A percentile compares a stretch with the other conserved stretches of the same genome.
Evolutionary conservation across 768 basidiomycete species (phyloP).

Genomic region (Pisolithus orientalis): DNA sequence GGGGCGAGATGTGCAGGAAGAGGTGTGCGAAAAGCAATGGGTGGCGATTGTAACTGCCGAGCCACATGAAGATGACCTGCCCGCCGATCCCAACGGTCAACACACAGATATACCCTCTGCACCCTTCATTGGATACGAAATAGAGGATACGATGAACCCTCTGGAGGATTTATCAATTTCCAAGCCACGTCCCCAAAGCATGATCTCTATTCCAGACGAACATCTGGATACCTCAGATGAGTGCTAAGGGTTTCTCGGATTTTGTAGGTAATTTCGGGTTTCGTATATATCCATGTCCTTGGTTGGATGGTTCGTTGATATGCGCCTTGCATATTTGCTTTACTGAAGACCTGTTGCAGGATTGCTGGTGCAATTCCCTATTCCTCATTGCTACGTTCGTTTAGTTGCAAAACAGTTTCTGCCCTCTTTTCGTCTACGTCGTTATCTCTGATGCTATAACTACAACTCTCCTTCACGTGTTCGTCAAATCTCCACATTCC

Average conservation of each 20-base stretch:
- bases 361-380: slow-evolving; percentile 14
- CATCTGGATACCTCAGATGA: slow-evolving; percentile 51
- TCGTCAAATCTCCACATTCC: neutral
- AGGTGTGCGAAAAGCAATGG: slow-evolving; percentile 7
- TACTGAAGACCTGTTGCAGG: slow-evolving; percentile 1
- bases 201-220: slow-evolving; percentile 48
- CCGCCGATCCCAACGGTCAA: slow-evolving; percentile 7
- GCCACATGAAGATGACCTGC: slow-evolving; percentile 3
- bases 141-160: slow-evolving; percentile 63
- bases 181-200: slow-evolving; percentile 38
- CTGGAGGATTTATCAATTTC: slow-evolving; percentile 40
- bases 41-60: slow-evolving; percentile 10
- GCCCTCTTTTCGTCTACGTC: slow-evolving; percentile 7
- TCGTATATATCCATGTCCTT: slow-evolving; percentile 20
- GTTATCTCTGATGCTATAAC: slow-evolving; percentile 14
- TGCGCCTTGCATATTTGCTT: neutral
- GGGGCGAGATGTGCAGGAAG: slow-evolving; percentile 5
- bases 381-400: slow-evolving; percentile 21
- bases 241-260: slow-evolving; percentile 27
- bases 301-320: slow-evolving; percentile 12
- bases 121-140: slow-evolving; percentile 31
- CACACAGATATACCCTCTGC: slow-evolving; percentile 1
- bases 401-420: slow-evolving; percentile 24
- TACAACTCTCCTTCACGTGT: neutral
- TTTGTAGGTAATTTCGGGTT: slow-evolving; percentile 20